These are phyloP conservation scores for Mucor racemosus DNA, from an alignment of 371 early-diverging fungal species.

Conservation along the genomic window DNA sequence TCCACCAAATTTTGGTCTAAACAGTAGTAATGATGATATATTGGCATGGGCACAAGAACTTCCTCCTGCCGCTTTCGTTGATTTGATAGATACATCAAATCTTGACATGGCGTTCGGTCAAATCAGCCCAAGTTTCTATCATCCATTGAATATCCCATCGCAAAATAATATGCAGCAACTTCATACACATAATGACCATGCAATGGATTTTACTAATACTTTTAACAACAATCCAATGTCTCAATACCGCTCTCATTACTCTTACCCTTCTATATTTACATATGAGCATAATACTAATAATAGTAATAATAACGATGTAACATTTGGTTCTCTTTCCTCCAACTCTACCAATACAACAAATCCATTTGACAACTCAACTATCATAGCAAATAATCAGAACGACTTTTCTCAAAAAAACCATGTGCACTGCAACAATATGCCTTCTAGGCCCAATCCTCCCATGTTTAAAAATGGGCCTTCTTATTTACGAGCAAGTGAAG, in stretches of 20 bases:
- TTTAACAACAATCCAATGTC: not conserved
- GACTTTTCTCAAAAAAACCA: not conserved
- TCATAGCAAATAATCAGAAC: not conserved
- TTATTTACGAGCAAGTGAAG: conserved; percentile 6
- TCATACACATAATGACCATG: not conserved
- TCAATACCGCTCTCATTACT: not conserved
- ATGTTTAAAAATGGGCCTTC: conserved; percentile 8
- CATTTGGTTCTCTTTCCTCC: not conserved
- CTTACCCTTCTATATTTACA: not conserved
- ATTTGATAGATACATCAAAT: conserved; percentile 1
- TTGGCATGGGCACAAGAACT: not conserved
- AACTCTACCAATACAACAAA: not conserved
- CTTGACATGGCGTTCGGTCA: not conserved
- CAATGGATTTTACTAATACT: not conserved
- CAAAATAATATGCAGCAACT: not conserved
- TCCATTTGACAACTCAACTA: not conserved
- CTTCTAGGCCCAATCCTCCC: conserved; percentile 14
- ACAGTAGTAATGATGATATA: not conserved
- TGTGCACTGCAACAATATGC: not conserved
- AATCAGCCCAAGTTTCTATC: not conserved
- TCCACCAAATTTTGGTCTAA: not conserved
- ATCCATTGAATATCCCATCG: not conserved
- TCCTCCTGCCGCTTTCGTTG: not conserved
- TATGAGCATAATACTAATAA: not conserved
- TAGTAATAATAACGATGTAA: not conserved